Evolutionary conservation across 2,329 filamentous ascomycete species (phyloP).

Genomic region (Aaosphaeria pasadenensis): DNA sequence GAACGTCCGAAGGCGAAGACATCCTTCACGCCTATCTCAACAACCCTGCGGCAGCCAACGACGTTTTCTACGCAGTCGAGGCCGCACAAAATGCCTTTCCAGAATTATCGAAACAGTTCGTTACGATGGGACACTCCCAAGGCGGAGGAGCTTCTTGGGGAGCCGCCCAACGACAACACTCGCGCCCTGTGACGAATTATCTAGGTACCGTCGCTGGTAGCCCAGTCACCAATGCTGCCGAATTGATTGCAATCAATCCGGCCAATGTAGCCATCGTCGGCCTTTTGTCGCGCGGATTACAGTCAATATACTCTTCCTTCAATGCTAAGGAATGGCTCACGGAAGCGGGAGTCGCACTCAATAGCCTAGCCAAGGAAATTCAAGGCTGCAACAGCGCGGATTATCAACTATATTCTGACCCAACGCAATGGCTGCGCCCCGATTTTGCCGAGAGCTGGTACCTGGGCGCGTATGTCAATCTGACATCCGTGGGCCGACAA

Average conservation of each 20-base stretch:
- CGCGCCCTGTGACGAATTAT: slow-evolving; percentile 4
- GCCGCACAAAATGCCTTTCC: slow-evolving; percentile 45
- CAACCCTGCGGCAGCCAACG: slow-evolving; percentile 39
- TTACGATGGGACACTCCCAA: slow-evolving; percentile 48
- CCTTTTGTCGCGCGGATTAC: not conserved
- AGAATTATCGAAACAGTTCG: slow-evolving; percentile 37
- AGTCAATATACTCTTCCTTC: slow-evolving; percentile 1
- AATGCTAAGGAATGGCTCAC: not conserved
- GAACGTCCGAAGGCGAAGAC: slow-evolving; percentile 22
- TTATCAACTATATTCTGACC: not conserved
- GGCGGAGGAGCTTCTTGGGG: slow-evolving; percentile 47
- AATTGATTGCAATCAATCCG: not conserved
- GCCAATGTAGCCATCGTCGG: not conserved
- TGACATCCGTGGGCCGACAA: not conserved
- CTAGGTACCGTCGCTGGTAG: slow-evolving; percentile 2
- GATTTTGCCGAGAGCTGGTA: not conserved
- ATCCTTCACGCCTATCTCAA: slow-evolving; percentile 41
- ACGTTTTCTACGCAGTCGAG: slow-evolving; percentile 42
- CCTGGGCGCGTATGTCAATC: not conserved
- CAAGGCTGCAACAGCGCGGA: slow-evolving; percentile 2
- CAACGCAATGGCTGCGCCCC: not conserved
- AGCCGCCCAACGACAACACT: slow-evolving; percentile 6
- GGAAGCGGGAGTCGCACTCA: not conserved
- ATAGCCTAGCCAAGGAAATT: not conserved
- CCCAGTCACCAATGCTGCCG: not conserved